Conservation (phyloP, 2,329 filamentous ascomycete species). For the Leptosphaerulina australis region DNA sequence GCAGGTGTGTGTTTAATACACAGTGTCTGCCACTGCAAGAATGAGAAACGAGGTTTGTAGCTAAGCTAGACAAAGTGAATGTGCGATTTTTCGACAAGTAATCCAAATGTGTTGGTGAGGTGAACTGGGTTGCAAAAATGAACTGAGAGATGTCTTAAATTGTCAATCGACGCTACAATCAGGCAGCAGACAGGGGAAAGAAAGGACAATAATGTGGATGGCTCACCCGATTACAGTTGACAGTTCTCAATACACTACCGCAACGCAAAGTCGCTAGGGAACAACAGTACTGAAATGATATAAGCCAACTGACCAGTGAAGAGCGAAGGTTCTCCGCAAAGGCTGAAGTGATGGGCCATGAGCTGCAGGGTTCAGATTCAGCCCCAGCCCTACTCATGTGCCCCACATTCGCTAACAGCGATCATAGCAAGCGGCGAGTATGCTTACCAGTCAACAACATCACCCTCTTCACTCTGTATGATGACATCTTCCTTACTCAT, state of each 20-base stretch:
- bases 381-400: conserved; percentile 24
- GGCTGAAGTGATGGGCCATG: neutral
- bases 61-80: neutral
- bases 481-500: conserved; percentile 1
- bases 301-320: conserved; percentile 5
- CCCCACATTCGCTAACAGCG: conserved; percentile 31
- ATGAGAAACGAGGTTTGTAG: neutral
- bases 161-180: conserved; percentile 9
- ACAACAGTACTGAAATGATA: neutral
- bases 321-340: conserved; percentile 14
- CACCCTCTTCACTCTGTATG: conserved; percentile 2
- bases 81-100: neutral
- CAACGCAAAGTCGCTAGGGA: neutral
- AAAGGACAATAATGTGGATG: neutral
- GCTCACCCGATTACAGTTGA: neutral
- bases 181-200: conserved; percentile 13
- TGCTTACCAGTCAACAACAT: conserved; percentile 14
- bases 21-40: too few relatives aligned
- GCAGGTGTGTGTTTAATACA: neutral
- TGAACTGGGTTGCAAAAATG: neutral
- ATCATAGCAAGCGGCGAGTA: conserved; percentile 15
- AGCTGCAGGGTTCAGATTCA: conserved; percentile 20
- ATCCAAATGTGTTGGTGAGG: neutral
- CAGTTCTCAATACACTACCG: neutral
- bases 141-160: neutral